phyloP scores from a whole-genome alignment of 2,329 filamentous ascomycete species.

The Sporothrix luriei region DNA sequence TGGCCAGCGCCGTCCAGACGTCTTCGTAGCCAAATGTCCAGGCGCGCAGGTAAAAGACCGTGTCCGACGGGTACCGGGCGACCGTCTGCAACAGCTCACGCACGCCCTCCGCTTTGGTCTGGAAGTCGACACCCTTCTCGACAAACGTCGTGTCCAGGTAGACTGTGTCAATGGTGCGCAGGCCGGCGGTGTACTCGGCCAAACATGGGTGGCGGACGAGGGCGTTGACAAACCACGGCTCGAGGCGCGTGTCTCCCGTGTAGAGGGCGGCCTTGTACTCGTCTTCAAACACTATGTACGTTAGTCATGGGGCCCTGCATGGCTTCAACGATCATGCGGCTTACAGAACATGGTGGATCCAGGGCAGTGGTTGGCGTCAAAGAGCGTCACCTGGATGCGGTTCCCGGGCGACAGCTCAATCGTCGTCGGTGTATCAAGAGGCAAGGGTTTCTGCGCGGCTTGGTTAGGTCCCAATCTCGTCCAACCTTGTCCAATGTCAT shows the following conservation, averaged over 20 bases:
- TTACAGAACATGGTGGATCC: conserved; percentile 85
- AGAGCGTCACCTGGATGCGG: conserved; percentile 75
- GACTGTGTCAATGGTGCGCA: conserved; percentile 72
- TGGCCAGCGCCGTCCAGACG: conserved; percentile 81
- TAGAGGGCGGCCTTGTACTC: conserved; percentile 74
- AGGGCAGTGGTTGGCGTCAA: conserved; percentile 90
- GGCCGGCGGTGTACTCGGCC: conserved; percentile 69
- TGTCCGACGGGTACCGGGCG: conserved; percentile 67
- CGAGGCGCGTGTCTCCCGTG: conserved; percentile 84
- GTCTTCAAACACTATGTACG: conserved; percentile 68
- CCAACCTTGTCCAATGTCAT: background rate
- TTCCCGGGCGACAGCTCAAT: conserved; percentile 72
- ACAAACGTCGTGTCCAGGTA: conserved; percentile 87
- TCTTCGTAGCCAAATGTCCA: conserved; percentile 93
- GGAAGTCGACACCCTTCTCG: conserved; percentile 49
- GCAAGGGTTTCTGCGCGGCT: conserved; percentile 67
- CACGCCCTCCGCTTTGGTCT: conserved; percentile 73
- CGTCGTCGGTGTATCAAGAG: conserved; percentile 74
- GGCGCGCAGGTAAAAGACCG: conserved; percentile 78
- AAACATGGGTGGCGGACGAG: conserved; percentile 71
- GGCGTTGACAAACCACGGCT: conserved; percentile 81
- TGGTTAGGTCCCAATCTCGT: background rate
- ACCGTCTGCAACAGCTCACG: conserved; percentile 72
- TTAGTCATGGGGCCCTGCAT: background rate
- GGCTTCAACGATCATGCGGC: conserved; percentile 36